A percentile compares a stretch with the other conserved stretches of the same genome.
These are phyloP conservation scores for Penicillium nordicum DNA, from an alignment of 2,329 filamentous ascomycete species.

Conservation along the genomic window DNA sequence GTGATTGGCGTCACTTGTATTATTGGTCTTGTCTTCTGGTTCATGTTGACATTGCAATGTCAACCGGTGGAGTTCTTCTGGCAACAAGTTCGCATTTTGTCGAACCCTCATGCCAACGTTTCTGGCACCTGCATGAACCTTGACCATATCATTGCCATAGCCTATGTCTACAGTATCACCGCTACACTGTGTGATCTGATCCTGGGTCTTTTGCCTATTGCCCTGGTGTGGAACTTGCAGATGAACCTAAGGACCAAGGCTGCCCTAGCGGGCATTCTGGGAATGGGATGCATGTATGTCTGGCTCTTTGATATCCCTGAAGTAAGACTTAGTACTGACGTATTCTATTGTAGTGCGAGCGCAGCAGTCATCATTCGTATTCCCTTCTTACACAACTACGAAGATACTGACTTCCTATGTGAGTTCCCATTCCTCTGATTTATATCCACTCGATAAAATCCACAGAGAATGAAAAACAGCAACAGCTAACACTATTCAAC, in stretches of 20 bases:
- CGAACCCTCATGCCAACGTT: not conserved
- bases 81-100: slow-evolving; percentile 32
- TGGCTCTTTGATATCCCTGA: not conserved
- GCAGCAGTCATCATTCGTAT: slow-evolving; percentile 38
- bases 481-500: slow-evolving; percentile 10
- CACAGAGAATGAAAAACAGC: not conserved
- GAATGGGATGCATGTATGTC: slow-evolving; percentile 53
- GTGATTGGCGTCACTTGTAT: slow-evolving; percentile 48
- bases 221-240: slow-evolving; percentile 54
- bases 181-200: slow-evolving; percentile 51
- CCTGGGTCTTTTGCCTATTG: slow-evolving; percentile 52
- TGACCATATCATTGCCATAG: slow-evolving; percentile 51
- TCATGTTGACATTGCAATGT: slow-evolving; percentile 54
- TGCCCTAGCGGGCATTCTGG: slow-evolving; percentile 52
- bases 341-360: slow-evolving; percentile 28
- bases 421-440: slow-evolving; percentile 11
- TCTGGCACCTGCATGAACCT: slow-evolving; percentile 41
- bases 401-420: slow-evolving; percentile 35
- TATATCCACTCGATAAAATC: not conserved
- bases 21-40: slow-evolving; percentile 49
- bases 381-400: slow-evolving; percentile 35
- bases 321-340: not conserved
- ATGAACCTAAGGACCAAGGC: slow-evolving; percentile 54
- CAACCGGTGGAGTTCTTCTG: slow-evolving; percentile 53
- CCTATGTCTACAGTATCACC: slow-evolving; percentile 52